A percentile compares a stretch with the other conserved stretches of the same genome.
These are phyloP conservation scores for Lactifluus volemus DNA, from an alignment of 768 basidiomycete species.

Conservation along the genomic window DNA sequence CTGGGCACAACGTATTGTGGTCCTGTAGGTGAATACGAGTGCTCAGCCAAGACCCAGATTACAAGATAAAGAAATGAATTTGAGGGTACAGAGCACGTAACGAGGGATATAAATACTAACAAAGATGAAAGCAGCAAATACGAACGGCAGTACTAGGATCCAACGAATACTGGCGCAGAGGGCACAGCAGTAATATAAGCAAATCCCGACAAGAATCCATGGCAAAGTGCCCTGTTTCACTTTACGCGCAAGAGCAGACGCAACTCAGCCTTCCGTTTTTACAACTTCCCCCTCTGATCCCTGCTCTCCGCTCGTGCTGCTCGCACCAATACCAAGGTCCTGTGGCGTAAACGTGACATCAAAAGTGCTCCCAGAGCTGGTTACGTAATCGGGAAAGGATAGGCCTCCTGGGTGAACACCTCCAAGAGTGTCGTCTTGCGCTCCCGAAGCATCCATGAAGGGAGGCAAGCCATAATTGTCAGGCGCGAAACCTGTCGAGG, in stretches of 20 bases:
- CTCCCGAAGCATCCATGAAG: constrained; percentile 65
- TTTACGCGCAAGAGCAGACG: constrained; percentile 21
- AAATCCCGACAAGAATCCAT: constrained; percentile 17
- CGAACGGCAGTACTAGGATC: constrained; percentile 24
- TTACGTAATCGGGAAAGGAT: constrained; percentile 61
- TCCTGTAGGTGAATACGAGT: background rate
- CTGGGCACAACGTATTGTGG: background rate
- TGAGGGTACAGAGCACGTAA: constrained; percentile 30
- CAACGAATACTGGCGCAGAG: constrained; percentile 10
- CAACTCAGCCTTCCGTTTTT: constrained; percentile 49
- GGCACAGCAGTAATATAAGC: constrained; percentile 12
- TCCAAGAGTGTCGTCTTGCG: constrained; percentile 56
- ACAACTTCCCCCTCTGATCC: constrained; percentile 57
- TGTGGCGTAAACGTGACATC: constrained; percentile 65
- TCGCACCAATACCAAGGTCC: constrained; percentile 51
- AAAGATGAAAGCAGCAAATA: constrained; percentile 31
- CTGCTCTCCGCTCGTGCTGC: constrained; percentile 41
- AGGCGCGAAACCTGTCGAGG: constrained; percentile 50
- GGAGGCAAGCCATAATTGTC: constrained; percentile 64
- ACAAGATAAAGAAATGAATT: constrained; percentile 20
- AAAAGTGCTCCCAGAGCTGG: constrained; percentile 45
- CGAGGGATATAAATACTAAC: constrained; percentile 27
- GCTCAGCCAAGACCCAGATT: background rate
- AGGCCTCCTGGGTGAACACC: constrained; percentile 53
- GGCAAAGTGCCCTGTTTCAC: constrained; percentile 3